Base-by-base conservation (phyloP, 2,329 filamentous ascomycete genomes). In the Sordariomycetes sp. region DNA sequence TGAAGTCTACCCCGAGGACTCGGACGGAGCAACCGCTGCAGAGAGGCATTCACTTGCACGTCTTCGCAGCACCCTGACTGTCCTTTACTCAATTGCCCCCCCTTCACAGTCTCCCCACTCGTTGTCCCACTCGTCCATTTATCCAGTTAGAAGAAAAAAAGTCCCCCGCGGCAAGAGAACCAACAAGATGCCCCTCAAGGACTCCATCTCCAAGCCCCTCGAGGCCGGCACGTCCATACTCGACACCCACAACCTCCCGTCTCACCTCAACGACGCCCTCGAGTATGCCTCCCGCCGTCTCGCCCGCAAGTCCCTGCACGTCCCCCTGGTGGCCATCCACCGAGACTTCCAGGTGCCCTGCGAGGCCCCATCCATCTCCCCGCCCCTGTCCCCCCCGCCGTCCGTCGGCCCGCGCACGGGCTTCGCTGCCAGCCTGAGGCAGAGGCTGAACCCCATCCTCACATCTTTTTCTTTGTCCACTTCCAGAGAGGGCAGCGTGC, bases 151-250 rank as follows among this genome's bases (percentile, higher is more conserved):
- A 32, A 32, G 28, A 32, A 32, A 32, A 32, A 8, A n/a, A n/a
- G n/a, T n/a, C 6, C 48, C 3, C 11, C 16, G 8, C 4, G n/a
- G 14, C 48, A 14, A 50, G 46, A 24, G 11, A 22, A 53, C 53
- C 35, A 60, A 40, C 63, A 65, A 37, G 20, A 78, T 79, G 74
- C 66, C 74, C 46, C 72, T 79, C 65, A 86, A 83, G 70, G 72
- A 76, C 58, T 74, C 72, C 59, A 86, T 86, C 64, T 86, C 83
- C 1, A 78, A 81, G 55, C 83, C 83, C 16, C 76, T 87, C 59
- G 83, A 86, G 73, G 82, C 83, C 32, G 82, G 82, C 20, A 72
- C 73, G 50, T 85, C 82, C 22, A 72, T 86, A 58, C 76, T 84
- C 60, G 79, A 85, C 63, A 72, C 74, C 37, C 76, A 82, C 62